Base-by-base conservation (phyloP, 306 rosid genomes). In the Elaeagnus macrophylla region DNA sequence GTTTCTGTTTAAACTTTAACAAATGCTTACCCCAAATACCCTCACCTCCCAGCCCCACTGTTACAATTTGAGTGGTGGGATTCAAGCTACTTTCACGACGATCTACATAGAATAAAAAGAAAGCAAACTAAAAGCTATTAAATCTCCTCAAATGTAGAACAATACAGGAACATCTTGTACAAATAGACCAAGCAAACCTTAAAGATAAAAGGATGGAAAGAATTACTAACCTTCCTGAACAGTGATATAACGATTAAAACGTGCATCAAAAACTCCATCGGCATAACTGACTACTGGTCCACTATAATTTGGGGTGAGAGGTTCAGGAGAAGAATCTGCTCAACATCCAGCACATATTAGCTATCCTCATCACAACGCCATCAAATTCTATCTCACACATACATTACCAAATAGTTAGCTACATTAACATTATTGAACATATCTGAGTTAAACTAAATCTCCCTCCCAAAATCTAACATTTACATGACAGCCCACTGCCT, bases 281-380 rank as follows among this genome's bases (percentile, higher is more conserved):
- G 99, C 95, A 59, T 84, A 87, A 69, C 96, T 77, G 49, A 84
- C 84, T 41, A 64, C 51, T 0, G 85, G 88, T 42, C 69, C 87
- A 41, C 89, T 85, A 42, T 87, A 82, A 76, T 82, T 88, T 3
- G 99, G 94, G 35, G 99, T 87, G 37, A 91, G 67, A 17, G 96
- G 77, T 15, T 48, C 48, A 15, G 89, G 87, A 43, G 81, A 54
- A 57, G 72, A 77, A 82, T 66, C 99, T 87, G 87, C 60, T 42
- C 6, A 39, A 12, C 17, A 48, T 39, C 37, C 65, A 72, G 17
- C 41, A 32, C 60, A 56, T 14, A 39, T 56, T 50, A 59, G 59
- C 60, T 57, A 45, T 49, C 43, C 39, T 38, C 37, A 39, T 2
- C 35, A 5, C 1, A 37, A 53, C 12, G 13, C 43, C 6, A 40